Conservation (phyloP, 768 basidiomycete genomes). For the Nevesoporus exiguus region DNA sequence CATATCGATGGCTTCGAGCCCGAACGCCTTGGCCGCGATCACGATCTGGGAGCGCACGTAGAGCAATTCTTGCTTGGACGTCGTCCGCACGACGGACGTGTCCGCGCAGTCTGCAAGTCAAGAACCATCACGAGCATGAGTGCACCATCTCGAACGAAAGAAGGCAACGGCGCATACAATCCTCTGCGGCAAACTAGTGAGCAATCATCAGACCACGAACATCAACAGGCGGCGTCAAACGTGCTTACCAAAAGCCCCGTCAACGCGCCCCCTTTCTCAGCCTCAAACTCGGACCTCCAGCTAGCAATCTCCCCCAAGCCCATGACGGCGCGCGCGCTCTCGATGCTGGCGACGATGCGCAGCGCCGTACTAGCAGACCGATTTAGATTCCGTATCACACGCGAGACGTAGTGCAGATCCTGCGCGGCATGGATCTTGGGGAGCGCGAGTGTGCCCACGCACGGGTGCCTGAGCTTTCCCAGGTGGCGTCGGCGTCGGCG, state of each 20-base stretch:
- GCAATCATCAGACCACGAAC: not conserved
- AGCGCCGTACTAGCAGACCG: conserved; percentile 35
- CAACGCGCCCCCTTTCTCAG: conserved; percentile 49
- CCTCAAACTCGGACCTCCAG: conserved; percentile 54
- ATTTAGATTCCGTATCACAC: conserved; percentile 20
- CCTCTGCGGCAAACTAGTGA: conserved; percentile 87
- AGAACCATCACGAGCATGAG: conserved; percentile 2
- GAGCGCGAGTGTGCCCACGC: conserved; percentile 67
- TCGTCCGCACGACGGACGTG: conserved; percentile 74
- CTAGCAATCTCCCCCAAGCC: conserved; percentile 66
- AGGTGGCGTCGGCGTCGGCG: conserved; percentile 1
- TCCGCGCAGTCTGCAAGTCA: conserved; percentile 77
- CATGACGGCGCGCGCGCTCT: conserved; percentile 73
- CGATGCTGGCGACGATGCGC: conserved; percentile 75
- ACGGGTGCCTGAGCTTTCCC: conserved; percentile 41
- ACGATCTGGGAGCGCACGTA: conserved; percentile 83
- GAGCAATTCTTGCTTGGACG: conserved; percentile 71
- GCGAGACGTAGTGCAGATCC: conserved; percentile 63
- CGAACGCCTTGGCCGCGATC: conserved; percentile 78
- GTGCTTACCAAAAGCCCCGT: conserved; percentile 54
- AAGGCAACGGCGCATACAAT: conserved; percentile 53
- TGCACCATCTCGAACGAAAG: not conserved
- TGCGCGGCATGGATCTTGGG: conserved; percentile 76
- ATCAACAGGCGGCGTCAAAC: not conserved
- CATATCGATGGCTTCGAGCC: conserved; percentile 88